Base-by-base conservation (phyloP, 1,139 yeast species). In the Diutina sp. region DNA sequence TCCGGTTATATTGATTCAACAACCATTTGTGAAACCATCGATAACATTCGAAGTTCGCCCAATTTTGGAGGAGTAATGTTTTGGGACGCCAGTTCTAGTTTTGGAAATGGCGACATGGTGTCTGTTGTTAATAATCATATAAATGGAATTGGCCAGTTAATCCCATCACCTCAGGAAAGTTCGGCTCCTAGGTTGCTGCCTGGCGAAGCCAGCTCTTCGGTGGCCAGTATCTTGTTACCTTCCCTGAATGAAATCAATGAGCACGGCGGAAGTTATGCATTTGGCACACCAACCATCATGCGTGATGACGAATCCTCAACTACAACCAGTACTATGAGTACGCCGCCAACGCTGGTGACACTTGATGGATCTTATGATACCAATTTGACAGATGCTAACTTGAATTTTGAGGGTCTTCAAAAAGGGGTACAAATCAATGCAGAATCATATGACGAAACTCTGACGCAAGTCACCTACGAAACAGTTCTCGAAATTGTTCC, bases 41-140 rank as follows among this genome's bases (percentile, higher is more conserved):
- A 60, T 30, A 56, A 57, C 6, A 65, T 66, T 54, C 60, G 60
- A 55, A 59, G 62, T 53, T 64, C 60, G 55, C 54, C 65, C 14
- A 54, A 61, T 51, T 67, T 68, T 57, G 71, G 70, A 28, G 71
- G 71, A 46, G 60, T 68, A 45, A 63, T 69, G 11, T 56, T 68
- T 51, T 68, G 71, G 71, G 71, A 68, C 61, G 68, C 69, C 21
- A 66, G 69, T 14, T 61, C 68, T 12, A 54, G 57, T 14, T 63
- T 63, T 54, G 48, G 51, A 11, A 59, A 58, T 44, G 55, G 28
- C 21, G 28, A 30, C 28, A 57, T 44, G 65, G 63, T 48, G 8
- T 35, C 55, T n/a, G 55, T 55, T 46, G 60, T 56, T 46, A 58
- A 57, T 38, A 57, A 58, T 8, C 52, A 57, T 45, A 53, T 61